Conservation (phyloP, 805 yeast genomes). For the Myxozyma neglecta region DNA sequence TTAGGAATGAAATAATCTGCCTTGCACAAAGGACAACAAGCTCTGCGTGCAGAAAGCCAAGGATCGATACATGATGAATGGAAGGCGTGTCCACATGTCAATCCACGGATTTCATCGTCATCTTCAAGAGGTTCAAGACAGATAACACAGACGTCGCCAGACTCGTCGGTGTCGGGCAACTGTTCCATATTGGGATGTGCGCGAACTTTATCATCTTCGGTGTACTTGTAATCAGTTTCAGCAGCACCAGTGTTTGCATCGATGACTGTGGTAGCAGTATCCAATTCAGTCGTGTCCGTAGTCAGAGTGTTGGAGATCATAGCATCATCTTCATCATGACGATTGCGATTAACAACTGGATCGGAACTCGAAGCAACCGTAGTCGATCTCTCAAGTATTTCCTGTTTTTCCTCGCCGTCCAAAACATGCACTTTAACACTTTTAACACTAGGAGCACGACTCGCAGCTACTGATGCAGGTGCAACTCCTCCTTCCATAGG, state of each 20-base stretch:
- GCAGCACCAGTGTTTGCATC: background rate
- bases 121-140: slow-evolving; percentile 68
- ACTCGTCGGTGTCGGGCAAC: slow-evolving; percentile 10
- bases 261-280: background rate
- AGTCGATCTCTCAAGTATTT: background rate
- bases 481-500: slow-evolving; percentile 27
- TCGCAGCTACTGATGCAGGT: background rate
- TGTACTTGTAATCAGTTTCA: background rate
- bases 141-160: slow-evolving; percentile 72
- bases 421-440: background rate
- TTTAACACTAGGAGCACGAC: slow-evolving; percentile 10
- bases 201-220: slow-evolving; percentile 16
- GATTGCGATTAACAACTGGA: background rate
- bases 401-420: background rate
- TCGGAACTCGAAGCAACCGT: slow-evolving; percentile 3
- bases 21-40: slow-evolving; percentile 84
- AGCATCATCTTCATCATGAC: background rate
- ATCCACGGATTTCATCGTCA: slow-evolving; percentile 65
- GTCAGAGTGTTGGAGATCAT: background rate
- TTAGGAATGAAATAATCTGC: slow-evolving; percentile 53
- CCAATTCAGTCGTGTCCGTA: background rate
- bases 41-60: slow-evolving; percentile 72
- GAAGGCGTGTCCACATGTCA: slow-evolving; percentile 80
- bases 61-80: slow-evolving; percentile 79
- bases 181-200: slow-evolving; percentile 25